A percentile compares a stretch with the other conserved stretches of the same genome.
Evolutionary conservation across 163 green algal genomes (phyloP).

Genomic region (Chlorella variabilis): DNA sequence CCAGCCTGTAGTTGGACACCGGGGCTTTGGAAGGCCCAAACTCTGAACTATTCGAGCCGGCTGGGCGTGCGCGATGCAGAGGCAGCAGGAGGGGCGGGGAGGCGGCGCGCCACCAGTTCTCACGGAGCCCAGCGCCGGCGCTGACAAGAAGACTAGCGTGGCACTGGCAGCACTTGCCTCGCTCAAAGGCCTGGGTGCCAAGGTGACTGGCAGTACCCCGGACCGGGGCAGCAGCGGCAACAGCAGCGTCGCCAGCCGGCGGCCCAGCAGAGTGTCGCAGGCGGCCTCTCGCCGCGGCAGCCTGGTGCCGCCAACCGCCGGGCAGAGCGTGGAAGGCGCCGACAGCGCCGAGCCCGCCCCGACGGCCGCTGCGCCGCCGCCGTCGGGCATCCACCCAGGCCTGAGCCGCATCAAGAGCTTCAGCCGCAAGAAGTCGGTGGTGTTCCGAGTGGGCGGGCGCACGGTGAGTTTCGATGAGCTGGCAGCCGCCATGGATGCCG

Average conservation of each 20-base stretch:
- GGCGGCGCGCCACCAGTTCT: too few relatives aligned
- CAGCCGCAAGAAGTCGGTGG: conserved; percentile 2
- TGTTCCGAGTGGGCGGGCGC: neutral
- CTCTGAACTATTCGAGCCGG: too few relatives aligned
- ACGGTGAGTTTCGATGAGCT: conserved; percentile 24
- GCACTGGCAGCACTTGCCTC: too few relatives aligned
- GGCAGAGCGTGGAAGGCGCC: neutral
- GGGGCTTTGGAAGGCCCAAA: too few relatives aligned
- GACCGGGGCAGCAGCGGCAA: neutral
- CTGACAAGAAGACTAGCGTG: too few relatives aligned
- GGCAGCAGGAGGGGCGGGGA: too few relatives aligned
- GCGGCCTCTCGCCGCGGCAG: neutral
- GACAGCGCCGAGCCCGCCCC: neutral
- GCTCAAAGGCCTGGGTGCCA: too few relatives aligned
- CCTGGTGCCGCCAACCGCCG: neutral
- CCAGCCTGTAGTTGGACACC: too few relatives aligned
- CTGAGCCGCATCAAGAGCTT: conserved; percentile 22
- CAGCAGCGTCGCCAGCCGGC: neutral
- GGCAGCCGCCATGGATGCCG: conserved; percentile 27
- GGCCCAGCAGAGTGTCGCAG: neutral
- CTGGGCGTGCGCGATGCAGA: too few relatives aligned
- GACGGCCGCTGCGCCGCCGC: neutral
- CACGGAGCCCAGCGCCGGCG: too few relatives aligned
- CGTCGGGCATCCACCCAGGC: neutral
- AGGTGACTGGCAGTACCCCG: too few relatives aligned